These are phyloP conservation scores for Chaetomium fimeti DNA, from an alignment of 495 filamentous ascomycete genomes.

Conservation along the genomic window DNA sequence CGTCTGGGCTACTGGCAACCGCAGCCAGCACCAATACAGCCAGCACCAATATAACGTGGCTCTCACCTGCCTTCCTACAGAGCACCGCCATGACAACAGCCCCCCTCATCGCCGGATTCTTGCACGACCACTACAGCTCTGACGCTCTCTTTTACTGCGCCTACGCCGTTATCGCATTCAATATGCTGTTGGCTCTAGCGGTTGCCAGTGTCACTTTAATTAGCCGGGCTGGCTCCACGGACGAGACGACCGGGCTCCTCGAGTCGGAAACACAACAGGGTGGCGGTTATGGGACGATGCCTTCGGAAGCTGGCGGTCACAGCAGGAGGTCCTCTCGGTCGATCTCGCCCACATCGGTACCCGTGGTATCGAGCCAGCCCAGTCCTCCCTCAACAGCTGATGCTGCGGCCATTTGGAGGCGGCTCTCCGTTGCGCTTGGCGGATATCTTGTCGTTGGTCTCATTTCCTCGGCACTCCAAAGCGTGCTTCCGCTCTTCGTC, in stretches of 20 bases:
- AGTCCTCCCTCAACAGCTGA: neutral
- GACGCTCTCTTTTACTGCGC: constrained; percentile 30
- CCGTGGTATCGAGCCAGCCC: constrained; percentile 2
- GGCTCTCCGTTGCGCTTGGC: constrained; percentile 26
- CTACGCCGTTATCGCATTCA: constrained; percentile 26
- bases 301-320: neutral
- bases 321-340: constrained; percentile 22
- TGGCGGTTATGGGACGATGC: constrained; percentile 29
- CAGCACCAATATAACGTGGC: neutral
- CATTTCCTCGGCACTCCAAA: constrained; percentile 29
- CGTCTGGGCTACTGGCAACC: constrained; percentile 22
- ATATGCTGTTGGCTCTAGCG: constrained; percentile 20
- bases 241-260: neutral
- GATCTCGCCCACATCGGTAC: constrained; percentile 14
- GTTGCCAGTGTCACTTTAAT: constrained; percentile 8
- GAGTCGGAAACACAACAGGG: constrained; percentile 1
- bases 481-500: constrained; percentile 31
- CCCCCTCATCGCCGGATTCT: constrained; percentile 23
- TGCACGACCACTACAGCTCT: constrained; percentile 22
- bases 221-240: too few relatives aligned
- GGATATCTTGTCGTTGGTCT: constrained; percentile 32
- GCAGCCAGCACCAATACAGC: neutral
- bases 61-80: constrained; percentile 30
- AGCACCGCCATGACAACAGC: constrained; percentile 28
- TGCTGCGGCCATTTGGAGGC: constrained; percentile 13